phyloP scores from a whole-genome alignment of 2,329 filamentous ascomycete species.

The Claviceps citrina region DNA sequence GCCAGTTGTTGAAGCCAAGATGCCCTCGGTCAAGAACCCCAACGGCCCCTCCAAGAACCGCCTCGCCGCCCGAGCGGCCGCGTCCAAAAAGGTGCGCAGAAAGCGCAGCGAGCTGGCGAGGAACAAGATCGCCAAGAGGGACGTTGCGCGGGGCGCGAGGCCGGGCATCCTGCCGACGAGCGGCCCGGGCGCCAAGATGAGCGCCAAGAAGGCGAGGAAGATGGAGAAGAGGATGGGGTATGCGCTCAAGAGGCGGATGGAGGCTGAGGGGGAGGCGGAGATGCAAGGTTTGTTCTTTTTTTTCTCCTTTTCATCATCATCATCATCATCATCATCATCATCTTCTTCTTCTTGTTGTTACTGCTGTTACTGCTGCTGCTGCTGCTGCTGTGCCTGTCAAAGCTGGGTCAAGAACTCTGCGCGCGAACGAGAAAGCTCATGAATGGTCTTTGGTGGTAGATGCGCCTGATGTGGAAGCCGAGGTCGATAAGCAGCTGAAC shows the following conservation, averaged over 20 bases:
- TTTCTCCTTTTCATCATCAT: background rate
- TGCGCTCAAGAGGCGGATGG: slow-evolving; percentile 37
- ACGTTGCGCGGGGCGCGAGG: slow-evolving; percentile 33
- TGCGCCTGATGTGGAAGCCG: slow-evolving; percentile 6
- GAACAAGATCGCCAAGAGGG: slow-evolving; percentile 26
- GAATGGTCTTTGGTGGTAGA: slow-evolving; percentile 7
- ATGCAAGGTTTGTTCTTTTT: slow-evolving; percentile 27
- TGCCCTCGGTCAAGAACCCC: slow-evolving; percentile 43
- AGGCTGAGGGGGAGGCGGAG: slow-evolving; percentile 31
- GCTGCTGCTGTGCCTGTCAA: too few species aligned
- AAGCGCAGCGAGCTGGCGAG: slow-evolving; percentile 25
- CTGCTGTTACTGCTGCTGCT: background rate
- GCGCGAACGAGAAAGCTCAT: background rate
- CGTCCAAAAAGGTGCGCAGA: slow-evolving; percentile 27
- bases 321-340: too few species aligned
- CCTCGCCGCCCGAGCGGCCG: slow-evolving; percentile 29
- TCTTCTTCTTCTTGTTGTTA: background rate
- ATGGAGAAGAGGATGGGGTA: slow-evolving; percentile 37
- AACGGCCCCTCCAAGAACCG: slow-evolving; percentile 41
- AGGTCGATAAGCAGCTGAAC: slow-evolving; percentile 4
- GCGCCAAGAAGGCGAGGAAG: slow-evolving; percentile 41
- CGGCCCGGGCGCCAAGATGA: slow-evolving; percentile 34
- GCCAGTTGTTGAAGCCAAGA: too few species aligned
- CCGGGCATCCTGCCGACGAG: slow-evolving; percentile 39
- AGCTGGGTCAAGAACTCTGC: too few species aligned